phyloP scores from a whole-genome alignment of 2,329 filamentous ascomycete species.

The Fusarium sp. region DNA sequence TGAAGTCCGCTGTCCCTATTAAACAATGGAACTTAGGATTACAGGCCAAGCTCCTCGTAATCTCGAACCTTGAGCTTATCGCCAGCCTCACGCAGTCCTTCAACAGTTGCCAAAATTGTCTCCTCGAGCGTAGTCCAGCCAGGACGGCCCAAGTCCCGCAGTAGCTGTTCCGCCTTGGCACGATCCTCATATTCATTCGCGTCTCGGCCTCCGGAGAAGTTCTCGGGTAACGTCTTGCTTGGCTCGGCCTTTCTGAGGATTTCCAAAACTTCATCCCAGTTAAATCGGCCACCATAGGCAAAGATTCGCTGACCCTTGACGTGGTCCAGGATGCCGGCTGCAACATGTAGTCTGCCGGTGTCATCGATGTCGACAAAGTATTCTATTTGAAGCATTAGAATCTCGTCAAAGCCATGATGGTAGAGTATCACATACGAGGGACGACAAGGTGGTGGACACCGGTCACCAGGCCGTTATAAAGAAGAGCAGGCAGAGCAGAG shows the following conservation, averaged over 20 bases:
- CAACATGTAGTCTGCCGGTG: constrained; percentile 63
- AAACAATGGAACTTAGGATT: not conserved
- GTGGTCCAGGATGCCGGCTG: constrained; percentile 59
- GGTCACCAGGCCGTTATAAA: constrained; percentile 38
- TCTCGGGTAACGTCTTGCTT: constrained; percentile 29
- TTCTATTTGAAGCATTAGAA: constrained; percentile 44
- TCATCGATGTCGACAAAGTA: constrained; percentile 62
- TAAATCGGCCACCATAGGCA: constrained; percentile 61
- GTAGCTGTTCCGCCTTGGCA: constrained; percentile 24
- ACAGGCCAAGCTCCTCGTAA: not conserved
- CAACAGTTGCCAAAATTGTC: not conserved
- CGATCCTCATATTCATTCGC: constrained; percentile 20
- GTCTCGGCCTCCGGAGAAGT: constrained; percentile 36
- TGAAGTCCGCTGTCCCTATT: too few species aligned
- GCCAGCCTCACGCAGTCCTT: not conserved
- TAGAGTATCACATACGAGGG: constrained; percentile 9
- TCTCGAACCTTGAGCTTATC: not conserved
- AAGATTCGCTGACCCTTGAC: constrained; percentile 65
- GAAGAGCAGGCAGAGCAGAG: constrained; percentile 16
- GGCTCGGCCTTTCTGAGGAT: constrained; percentile 43
- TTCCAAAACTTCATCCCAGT: constrained; percentile 56
- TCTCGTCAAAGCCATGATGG: too few species aligned
- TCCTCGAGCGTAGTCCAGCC: constrained; percentile 30
- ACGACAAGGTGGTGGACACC: not conserved
- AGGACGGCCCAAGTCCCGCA: constrained; percentile 19